A percentile compares a stretch with the other conserved stretches of the same genome.
Evolutionary conservation across 2,329 filamentous ascomycete species (phyloP).

Genomic region (Colletotrichum paranaense): DNA sequence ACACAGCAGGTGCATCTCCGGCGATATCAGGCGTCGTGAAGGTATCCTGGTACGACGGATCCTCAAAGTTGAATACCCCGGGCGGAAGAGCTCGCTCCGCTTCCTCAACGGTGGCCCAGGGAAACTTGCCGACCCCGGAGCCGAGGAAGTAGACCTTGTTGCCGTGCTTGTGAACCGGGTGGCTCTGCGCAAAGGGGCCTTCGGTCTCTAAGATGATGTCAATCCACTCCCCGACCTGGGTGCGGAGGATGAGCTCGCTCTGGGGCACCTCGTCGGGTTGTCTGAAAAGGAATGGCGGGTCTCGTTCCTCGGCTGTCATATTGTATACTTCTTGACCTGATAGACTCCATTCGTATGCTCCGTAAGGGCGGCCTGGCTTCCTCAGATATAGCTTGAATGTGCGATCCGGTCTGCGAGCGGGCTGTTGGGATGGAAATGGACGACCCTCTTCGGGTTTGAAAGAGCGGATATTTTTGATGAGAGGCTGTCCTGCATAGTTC

Average conservation of each 20-base stretch:
- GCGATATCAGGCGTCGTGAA: constrained; percentile 18
- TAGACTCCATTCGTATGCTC: constrained; percentile 15
- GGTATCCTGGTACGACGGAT: constrained; percentile 52
- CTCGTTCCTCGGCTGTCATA: neutral
- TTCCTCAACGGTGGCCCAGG: neutral
- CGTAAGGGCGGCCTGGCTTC: constrained; percentile 10
- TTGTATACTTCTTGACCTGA: constrained; percentile 1
- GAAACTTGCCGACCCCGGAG: neutral
- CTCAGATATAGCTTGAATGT: neutral
- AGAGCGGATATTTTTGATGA: neutral
- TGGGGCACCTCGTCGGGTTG: neutral
- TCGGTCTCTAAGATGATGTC: constrained; percentile 16
- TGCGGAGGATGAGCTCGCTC: neutral
- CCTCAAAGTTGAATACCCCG: constrained; percentile 53
- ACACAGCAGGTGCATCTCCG: constrained; percentile 6
- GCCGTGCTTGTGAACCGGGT: neutral
- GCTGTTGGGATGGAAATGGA: neutral
- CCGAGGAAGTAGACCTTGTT: constrained; percentile 9
- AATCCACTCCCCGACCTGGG: neutral
- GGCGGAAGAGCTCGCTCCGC: neutral
- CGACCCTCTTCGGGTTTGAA: constrained; percentile 8
- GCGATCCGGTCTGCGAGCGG: neutral
- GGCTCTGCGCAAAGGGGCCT: constrained; percentile 12
- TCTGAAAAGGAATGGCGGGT: neutral
- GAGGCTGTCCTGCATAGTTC: constrained; percentile 10